phyloP scores from a whole-genome alignment of 129 eudicot species.

The Flaveria linearis region DNA sequence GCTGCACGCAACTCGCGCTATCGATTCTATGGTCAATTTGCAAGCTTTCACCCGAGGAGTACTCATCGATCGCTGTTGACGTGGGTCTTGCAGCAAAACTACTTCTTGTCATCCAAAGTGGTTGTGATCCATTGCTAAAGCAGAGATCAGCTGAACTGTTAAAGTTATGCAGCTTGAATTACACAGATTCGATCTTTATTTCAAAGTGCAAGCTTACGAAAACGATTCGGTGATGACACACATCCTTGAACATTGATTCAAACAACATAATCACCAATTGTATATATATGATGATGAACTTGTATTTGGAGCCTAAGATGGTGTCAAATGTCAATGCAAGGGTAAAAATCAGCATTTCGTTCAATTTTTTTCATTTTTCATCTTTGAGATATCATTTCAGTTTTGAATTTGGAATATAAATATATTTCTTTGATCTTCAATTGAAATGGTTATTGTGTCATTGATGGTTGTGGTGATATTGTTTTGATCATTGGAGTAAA shows the following conservation, averaged over 20 bases:
- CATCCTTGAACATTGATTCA: neutral
- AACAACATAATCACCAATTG: neutral
- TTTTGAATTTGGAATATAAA: constrained; percentile 35
- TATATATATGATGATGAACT: neutral
- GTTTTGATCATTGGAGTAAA: constrained; percentile 12
- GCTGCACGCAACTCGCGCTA: constrained; percentile 16
- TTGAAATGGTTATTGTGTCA: constrained; percentile 17
- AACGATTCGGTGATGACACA: constrained; percentile 11
- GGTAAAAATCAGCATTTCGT: constrained; percentile 30
- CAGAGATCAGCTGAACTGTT: constrained; percentile 24
- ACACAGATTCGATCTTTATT: constrained; percentile 20
- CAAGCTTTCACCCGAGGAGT: constrained; percentile 23
- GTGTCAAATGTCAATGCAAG: constrained; percentile 16
- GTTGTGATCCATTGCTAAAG: constrained; percentile 23
- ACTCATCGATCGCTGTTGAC: constrained; percentile 20
- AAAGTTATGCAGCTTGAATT: constrained; percentile 28
- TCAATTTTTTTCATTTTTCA: constrained; percentile 11
- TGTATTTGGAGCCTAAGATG: constrained; percentile 10
- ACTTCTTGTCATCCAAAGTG: constrained; percentile 24
- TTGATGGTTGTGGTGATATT: neutral
- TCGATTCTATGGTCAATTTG: constrained; percentile 25
- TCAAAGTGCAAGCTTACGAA: constrained; percentile 26
- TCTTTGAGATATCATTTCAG: constrained; percentile 18
- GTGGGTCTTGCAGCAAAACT: constrained; percentile 29
- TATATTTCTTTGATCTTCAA: constrained; percentile 11